These are phyloP conservation scores for Phalaenopsis hybrid DNA, from an alignment of 116 monocot species.

Conservation along the genomic window DNA sequence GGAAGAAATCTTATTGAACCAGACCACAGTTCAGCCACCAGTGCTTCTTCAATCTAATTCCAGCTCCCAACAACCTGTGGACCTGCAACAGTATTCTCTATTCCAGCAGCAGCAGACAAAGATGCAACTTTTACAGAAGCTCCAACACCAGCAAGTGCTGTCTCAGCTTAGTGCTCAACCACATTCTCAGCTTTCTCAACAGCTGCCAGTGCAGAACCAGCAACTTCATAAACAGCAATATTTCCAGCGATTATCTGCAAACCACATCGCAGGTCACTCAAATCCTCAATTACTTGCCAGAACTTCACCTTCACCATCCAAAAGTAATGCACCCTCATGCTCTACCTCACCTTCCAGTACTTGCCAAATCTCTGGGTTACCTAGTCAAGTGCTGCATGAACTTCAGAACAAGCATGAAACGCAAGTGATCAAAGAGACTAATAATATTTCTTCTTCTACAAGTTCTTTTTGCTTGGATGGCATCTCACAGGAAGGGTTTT, in stretches of 20 bases:
- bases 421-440: slow-evolving; percentile 31
- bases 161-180: slow-evolving; percentile 36
- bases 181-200: slow-evolving; percentile 34
- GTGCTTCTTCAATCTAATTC: slow-evolving; percentile 12
- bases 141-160: slow-evolving; percentile 44
- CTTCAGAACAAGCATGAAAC: slow-evolving; percentile 45
- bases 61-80: slow-evolving; percentile 14
- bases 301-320: slow-evolving; percentile 15
- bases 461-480: slow-evolving; percentile 74
- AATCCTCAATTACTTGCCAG: slow-evolving; percentile 26
- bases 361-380: slow-evolving; percentile 12
- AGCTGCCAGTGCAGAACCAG: slow-evolving; percentile 10
- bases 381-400: slow-evolving; percentile 48
- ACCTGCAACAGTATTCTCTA: slow-evolving; percentile 5
- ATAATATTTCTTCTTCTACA: slow-evolving; percentile 36
- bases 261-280: slow-evolving; percentile 12
- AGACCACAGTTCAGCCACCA: neutral
- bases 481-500: slow-evolving; percentile 47
- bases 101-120: slow-evolving; percentile 34
- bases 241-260: slow-evolving; percentile 13
- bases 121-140: slow-evolving; percentile 31
- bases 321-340: slow-evolving; percentile 32
- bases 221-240: neutral
- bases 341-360: slow-evolving; percentile 23
- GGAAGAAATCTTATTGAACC: neutral